Evolutionary conservation across 225 moss, liverwort and hornwort species (phyloP).

Genomic region (Rhytidiadelphus loreus): DNA sequence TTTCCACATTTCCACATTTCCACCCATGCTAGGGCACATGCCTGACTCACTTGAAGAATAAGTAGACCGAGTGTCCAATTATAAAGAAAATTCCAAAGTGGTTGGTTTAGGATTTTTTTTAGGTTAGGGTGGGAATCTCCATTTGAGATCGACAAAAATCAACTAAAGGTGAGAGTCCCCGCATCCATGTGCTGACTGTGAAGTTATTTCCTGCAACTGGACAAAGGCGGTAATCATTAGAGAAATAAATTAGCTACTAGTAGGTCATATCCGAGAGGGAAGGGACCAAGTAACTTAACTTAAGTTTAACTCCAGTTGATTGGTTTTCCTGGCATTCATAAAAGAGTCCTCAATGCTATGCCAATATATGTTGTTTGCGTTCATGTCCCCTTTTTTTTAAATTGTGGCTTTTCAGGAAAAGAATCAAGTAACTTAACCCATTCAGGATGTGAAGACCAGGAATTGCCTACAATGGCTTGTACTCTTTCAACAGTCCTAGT

Average conservation of each 20-base stretch:
- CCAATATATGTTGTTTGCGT: too few species aligned
- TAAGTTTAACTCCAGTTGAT: too few species aligned
- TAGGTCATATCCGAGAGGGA: background rate
- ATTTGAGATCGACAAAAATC: background rate
- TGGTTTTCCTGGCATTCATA: too few species aligned
- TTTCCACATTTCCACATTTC: too few species aligned
- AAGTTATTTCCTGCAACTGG: background rate
- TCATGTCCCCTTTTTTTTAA: too few species aligned
- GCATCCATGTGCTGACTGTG: background rate
- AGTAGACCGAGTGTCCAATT: background rate
- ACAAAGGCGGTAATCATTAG: background rate
- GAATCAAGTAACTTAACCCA: too few species aligned
- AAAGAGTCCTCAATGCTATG: too few species aligned
- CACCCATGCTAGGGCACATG: background rate
- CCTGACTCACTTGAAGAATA: background rate
- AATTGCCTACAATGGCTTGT: too few species aligned
- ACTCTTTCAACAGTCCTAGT: too few species aligned
- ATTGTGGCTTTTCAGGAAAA: too few species aligned
- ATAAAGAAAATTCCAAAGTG: background rate
- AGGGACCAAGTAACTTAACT: background rate
- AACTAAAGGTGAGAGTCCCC: background rate
- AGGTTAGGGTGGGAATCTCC: background rate
- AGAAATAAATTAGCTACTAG: background rate
- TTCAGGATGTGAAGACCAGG: too few species aligned
- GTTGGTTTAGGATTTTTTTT: background rate